phyloP scores from a whole-genome alignment of 2,329 filamentous ascomycete genomes.

The Bipolaris zeicola region DNA sequence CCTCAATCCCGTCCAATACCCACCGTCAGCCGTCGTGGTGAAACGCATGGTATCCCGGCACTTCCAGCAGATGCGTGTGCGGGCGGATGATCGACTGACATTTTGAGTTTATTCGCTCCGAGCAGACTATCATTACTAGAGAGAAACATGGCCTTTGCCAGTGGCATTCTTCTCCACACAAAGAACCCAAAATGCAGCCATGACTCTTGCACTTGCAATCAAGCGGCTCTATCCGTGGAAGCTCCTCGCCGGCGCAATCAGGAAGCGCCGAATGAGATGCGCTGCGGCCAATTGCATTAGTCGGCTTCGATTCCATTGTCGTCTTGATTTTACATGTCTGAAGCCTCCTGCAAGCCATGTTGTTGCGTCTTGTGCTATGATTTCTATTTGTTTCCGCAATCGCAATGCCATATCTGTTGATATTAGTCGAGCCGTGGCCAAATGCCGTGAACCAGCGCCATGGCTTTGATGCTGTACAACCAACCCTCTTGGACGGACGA shows the following conservation, averaged over 20 bases:
- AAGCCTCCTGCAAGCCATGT: not conserved
- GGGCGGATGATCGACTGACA: conserved; percentile 15
- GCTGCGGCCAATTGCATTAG: not conserved
- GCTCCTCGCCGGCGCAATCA: not conserved
- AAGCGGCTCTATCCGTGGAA: not conserved
- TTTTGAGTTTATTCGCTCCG: not conserved
- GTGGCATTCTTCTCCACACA: not conserved
- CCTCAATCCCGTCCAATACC: not conserved
- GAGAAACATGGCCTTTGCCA: not conserved
- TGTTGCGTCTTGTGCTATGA: not conserved
- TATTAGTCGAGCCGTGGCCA: not conserved
- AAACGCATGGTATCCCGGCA: not conserved
- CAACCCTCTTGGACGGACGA: not conserved
- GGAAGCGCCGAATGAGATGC: not conserved
- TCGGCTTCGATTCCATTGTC: not conserved
- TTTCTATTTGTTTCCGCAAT: not conserved
- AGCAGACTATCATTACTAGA: not conserved
- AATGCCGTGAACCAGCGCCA: not conserved
- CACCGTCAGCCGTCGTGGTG: not conserved
- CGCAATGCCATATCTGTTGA: not conserved
- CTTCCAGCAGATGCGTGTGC: conserved; percentile 8
- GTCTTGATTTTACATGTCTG: not conserved
- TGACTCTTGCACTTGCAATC: not conserved
- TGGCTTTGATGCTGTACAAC: not conserved
- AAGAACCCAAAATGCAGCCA: not conserved